Conservation (phyloP, 2,329 filamentous ascomycete genomes). For the Hortaea werneckii region DNA sequence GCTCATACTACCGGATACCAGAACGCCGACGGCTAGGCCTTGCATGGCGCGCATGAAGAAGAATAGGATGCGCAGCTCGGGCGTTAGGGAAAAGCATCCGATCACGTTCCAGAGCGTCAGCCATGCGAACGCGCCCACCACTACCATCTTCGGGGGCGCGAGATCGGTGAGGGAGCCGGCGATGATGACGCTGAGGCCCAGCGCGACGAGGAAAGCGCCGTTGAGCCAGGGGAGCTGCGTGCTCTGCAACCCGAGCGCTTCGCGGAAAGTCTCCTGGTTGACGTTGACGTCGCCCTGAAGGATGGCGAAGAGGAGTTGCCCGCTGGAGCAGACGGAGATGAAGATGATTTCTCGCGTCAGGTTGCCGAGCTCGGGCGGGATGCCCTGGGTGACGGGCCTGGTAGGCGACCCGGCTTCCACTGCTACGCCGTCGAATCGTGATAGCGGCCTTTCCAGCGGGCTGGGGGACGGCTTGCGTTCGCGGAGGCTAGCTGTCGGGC, state of each 20-base stretch:
- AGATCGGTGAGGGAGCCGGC: constrained; percentile 32
- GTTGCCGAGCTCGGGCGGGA: constrained; percentile 31
- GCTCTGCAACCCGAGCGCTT: constrained; percentile 30
- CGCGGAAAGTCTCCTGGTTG: constrained; percentile 28
- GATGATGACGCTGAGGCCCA: constrained; percentile 33
- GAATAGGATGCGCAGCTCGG: constrained; percentile 25
- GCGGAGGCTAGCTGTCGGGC: constrained; percentile 4
- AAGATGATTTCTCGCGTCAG: constrained; percentile 32
- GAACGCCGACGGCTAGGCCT: constrained; percentile 26
- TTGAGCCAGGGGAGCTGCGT: constrained; percentile 35
- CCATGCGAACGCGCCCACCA: constrained; percentile 36
- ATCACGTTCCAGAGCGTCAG: constrained; percentile 31
- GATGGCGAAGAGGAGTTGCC: constrained; percentile 35
- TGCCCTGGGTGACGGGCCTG: constrained; percentile 8
- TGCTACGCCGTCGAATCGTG: not conserved
- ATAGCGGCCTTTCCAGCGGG: not conserved
- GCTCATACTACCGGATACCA: constrained; percentile 29
- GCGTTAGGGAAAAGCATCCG: constrained; percentile 29
- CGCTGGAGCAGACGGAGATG: constrained; percentile 33
- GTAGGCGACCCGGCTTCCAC: not conserved
- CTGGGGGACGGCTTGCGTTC: not conserved
- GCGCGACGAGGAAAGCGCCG: constrained; percentile 32
- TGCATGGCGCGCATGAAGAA: constrained; percentile 31
- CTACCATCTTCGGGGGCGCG: constrained; percentile 30
- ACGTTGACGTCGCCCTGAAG: constrained; percentile 33